phyloP scores from a whole-genome alignment of 2,329 filamentous ascomycete genomes.

The Uncinocarpus reesii region DNA sequence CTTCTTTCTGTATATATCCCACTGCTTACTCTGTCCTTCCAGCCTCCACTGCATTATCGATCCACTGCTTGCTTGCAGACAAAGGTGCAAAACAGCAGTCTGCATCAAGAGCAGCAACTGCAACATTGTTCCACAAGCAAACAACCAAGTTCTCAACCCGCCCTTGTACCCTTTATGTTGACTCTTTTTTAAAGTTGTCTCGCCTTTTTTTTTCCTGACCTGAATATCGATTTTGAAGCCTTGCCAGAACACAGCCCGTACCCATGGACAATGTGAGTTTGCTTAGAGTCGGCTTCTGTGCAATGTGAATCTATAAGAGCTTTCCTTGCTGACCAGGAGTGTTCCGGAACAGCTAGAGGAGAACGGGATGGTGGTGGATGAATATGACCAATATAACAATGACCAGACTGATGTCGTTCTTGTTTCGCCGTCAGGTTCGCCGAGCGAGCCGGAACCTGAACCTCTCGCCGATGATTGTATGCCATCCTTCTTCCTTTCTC shows the following conservation, averaged over 20 bases:
- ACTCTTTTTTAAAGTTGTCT: neutral
- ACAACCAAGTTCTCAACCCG: no score
- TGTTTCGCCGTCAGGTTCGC: conserved; percentile 50
- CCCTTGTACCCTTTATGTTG: neutral
- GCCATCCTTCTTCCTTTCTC: conserved; percentile 16
- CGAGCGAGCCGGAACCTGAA: conserved; percentile 46
- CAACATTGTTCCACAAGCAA: no score
- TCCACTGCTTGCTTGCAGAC: neutral
- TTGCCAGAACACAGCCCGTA: neutral
- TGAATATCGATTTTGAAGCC: no score
- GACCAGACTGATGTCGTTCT: conserved; percentile 54
- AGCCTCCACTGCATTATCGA: neutral
- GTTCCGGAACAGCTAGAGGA: conserved; percentile 30
- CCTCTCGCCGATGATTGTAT: conserved; percentile 50
- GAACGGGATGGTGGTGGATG: conserved; percentile 54
- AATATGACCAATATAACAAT: conserved; percentile 48
- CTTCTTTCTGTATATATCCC: no score
- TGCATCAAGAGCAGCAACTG: neutral
- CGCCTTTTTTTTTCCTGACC: no score
- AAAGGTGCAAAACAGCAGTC: neutral
- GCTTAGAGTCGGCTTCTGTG: neutral
- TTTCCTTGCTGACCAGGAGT: conserved; percentile 16
- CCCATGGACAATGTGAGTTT: conserved; percentile 16
- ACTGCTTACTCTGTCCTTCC: neutral
- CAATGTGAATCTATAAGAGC: no score